A percentile compares a stretch with the other conserved stretches of the same genome.
These are phyloP conservation scores for Pyrenophora teres DNA, from an alignment of 2,329 filamentous ascomycete genomes.

Conservation along the genomic window DNA sequence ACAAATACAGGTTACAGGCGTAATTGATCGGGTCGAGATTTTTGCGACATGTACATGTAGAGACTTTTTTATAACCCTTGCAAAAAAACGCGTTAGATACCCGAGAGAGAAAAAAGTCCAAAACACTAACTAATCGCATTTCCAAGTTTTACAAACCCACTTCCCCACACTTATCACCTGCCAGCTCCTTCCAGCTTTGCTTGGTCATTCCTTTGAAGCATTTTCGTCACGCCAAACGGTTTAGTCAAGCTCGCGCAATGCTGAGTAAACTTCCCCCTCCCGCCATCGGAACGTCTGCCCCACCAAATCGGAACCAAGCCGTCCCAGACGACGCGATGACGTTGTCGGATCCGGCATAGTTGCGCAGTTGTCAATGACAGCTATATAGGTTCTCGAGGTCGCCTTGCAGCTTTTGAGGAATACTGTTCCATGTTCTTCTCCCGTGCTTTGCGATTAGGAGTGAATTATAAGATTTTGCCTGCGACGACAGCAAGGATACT, in stretches of 20 bases:
- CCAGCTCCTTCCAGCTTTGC: too few relatives aligned
- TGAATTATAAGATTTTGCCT: conserved; percentile 10
- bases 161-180: conserved; percentile 1
- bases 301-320: conserved; percentile 10
- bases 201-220: too few relatives aligned
- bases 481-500: neutral
- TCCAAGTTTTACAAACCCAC: neutral
- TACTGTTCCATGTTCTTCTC: conserved; percentile 1
- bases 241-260: conserved; percentile 39
- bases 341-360: conserved; percentile 12
- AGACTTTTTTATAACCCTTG: too few relatives aligned
- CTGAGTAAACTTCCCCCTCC: conserved; percentile 27
- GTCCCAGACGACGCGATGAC: conserved; percentile 24
- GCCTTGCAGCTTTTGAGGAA: neutral
- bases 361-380: conserved; percentile 25
- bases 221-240: conserved; percentile 3
- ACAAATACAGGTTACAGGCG: too few relatives aligned
- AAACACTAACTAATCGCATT: too few relatives aligned
- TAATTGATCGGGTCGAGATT: too few relatives aligned
- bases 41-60: too few relatives aligned
- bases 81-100: too few relatives aligned
- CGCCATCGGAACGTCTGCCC: conserved; percentile 13
- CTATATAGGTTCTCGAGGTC: conserved; percentile 21
- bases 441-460: conserved; percentile 19
- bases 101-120: too few relatives aligned